Conservation (phyloP, 805 yeast genomes). For the Ogataea methanolica region DNA sequence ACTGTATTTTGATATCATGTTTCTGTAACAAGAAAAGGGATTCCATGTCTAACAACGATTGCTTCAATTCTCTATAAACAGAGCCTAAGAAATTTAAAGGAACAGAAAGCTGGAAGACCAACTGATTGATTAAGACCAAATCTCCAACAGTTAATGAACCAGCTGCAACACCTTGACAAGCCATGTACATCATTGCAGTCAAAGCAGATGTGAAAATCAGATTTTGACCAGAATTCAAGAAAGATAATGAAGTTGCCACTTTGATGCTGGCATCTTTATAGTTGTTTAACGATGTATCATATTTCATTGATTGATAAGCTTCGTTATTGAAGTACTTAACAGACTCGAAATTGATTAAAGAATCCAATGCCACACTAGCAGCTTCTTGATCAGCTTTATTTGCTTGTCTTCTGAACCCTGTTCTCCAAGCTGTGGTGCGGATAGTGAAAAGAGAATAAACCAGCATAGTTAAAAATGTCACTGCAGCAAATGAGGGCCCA, state of each 20-base stretch:
- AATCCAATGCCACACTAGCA: constrained; percentile 92
- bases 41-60: constrained; percentile 93
- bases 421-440: constrained; percentile 93
- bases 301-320: constrained; percentile 68
- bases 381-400: constrained; percentile 93
- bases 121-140: constrained; percentile 87
- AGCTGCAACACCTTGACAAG: constrained; percentile 84
- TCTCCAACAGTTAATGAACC: constrained; percentile 91
- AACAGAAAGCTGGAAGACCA: constrained; percentile 92
- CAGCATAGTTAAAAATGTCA: constrained; percentile 84
- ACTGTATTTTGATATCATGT: constrained; percentile 61
- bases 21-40: constrained; percentile 81
- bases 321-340: constrained; percentile 95
- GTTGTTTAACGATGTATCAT: constrained; percentile 64
- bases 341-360: constrained; percentile 89
- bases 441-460: constrained; percentile 85
- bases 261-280: constrained; percentile 75
- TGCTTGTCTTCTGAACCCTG: constrained; percentile 82
- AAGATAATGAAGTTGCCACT: constrained; percentile 81
- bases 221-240: constrained; percentile 74
- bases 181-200: constrained; percentile 98
- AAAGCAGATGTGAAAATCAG: constrained; percentile 80
- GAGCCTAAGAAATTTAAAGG: constrained; percentile 94
- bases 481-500: constrained; percentile 84
- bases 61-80: constrained; percentile 91